These are phyloP conservation scores for Filobasidium floriforme DNA, from an alignment of 768 basidiomycete species.

Conservation along the genomic window DNA sequence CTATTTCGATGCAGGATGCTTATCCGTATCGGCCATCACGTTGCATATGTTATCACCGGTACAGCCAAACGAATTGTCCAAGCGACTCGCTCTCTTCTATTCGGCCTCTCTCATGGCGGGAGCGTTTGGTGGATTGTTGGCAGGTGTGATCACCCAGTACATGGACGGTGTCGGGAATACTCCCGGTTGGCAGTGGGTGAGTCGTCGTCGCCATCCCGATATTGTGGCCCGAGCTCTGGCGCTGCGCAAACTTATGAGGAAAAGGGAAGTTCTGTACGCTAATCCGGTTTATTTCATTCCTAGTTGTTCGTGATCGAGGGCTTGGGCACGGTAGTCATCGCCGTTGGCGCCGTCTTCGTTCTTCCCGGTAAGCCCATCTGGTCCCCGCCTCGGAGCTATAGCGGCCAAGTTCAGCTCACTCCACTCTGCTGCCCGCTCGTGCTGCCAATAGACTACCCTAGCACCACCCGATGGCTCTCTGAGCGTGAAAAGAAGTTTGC, in stretches of 20 bases:
- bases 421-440: no score
- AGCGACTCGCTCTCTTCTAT: conserved; percentile 44
- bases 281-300: not conserved
- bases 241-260: no score
- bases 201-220: no score
- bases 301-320: conserved; percentile 44
- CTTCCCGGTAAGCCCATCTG: conserved; percentile 28
- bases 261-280: no score
- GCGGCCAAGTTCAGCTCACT: no score
- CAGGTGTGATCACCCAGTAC: conserved; percentile 40
- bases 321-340: conserved; percentile 32
- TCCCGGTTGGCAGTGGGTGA: conserved; percentile 43
- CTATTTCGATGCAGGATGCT: no score
- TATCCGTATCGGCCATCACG: no score
- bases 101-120: conserved; percentile 42
- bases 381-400: no score
- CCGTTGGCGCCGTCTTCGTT: conserved; percentile 35
- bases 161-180: conserved; percentile 34
- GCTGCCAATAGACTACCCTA: conserved; percentile 37
- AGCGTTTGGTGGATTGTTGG: conserved; percentile 43
- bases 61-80: conserved; percentile 40
- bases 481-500: conserved; percentile 33
- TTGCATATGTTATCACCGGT: no score
- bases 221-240: no score
- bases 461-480: conserved; percentile 36